phyloP scores from a whole-genome alignment of 192 early-diverging fungal species.

The Rhizoclosmatium sp. region DNA sequence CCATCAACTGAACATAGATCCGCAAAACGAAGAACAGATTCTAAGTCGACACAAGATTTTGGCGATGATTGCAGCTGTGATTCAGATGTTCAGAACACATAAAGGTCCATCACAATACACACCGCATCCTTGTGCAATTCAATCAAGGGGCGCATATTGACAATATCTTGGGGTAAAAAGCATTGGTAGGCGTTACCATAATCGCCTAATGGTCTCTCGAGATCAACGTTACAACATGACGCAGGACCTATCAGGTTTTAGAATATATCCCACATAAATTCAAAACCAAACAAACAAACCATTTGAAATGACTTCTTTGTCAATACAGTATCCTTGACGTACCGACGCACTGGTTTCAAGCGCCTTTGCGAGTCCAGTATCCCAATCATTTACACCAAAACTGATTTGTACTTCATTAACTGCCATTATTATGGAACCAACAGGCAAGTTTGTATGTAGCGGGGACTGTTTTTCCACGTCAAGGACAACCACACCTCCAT shows the following conservation, averaged over 20 bases:
- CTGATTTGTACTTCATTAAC: conserved; percentile 52
- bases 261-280: not conserved
- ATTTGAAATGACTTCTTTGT: not conserved
- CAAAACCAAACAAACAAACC: not conserved
- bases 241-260: conserved; percentile 23
- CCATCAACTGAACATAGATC: conserved; percentile 48
- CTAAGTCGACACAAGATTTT: conserved; percentile 27
- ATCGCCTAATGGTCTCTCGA: conserved; percentile 63
- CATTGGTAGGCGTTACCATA: conserved; percentile 53
- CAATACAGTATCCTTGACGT: conserved; percentile 58
- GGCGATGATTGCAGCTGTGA: conserved; percentile 18
- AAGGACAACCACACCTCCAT: conserved; percentile 68
- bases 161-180: conserved; percentile 47
- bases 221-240: conserved; percentile 65
- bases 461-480: conserved; percentile 63
- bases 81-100: not conserved
- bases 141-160: not conserved
- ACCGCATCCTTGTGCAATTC: conserved; percentile 5
- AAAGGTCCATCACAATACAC: not conserved
- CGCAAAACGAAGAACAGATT: conserved; percentile 15
- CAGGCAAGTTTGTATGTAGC: conserved; percentile 51
- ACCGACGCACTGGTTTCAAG: conserved; percentile 23
- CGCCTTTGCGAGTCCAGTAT: conserved; percentile 45
- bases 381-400: conserved; percentile 57
- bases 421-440: conserved; percentile 50